A percentile compares a stretch with the other conserved stretches of the same genome.
These are phyloP conservation scores for Boletus bicolor DNA, from an alignment of 768 basidiomycete species.

Conservation along the genomic window DNA sequence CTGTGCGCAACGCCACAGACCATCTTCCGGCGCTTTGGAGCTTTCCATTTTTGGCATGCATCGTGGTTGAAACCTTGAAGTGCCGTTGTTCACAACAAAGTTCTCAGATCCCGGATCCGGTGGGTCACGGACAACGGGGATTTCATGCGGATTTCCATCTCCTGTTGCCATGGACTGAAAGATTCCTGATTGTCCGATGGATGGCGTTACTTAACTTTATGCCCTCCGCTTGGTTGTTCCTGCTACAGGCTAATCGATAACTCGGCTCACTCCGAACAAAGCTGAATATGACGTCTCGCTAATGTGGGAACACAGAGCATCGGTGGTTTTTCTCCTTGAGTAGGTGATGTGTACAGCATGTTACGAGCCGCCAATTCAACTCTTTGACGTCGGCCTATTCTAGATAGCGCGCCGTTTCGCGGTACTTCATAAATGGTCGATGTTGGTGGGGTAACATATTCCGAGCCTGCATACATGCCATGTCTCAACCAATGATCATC, in stretches of 20 bases:
- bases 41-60: slow-evolving; percentile 13
- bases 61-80: background rate
- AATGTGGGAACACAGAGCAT: slow-evolving; percentile 9
- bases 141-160: slow-evolving; percentile 9
- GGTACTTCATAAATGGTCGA: slow-evolving; percentile 12
- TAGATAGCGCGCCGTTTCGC: background rate
- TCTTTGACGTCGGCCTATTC: background rate
- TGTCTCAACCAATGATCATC: slow-evolving; percentile 52
- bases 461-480: slow-evolving; percentile 10
- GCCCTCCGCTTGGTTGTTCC: background rate
- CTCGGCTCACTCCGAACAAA: background rate
- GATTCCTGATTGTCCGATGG: background rate
- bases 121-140: background rate
- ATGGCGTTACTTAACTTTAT: background rate
- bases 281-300: background rate
- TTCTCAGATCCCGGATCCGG: background rate
- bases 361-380: background rate
- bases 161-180: slow-evolving; percentile 2
- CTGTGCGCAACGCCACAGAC: slow-evolving; percentile 11
- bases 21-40: background rate
- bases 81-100: no score
- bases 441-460: background rate
- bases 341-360: slow-evolving; percentile 12
- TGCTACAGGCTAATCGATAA: slow-evolving; percentile 5
- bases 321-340: slow-evolving; percentile 16